A percentile compares a stretch with the other conserved stretches of the same genome.
Evolutionary conservation across 768 basidiomycete genomes (phyloP).

Genomic region (Lyophyllum shimeji): DNA sequence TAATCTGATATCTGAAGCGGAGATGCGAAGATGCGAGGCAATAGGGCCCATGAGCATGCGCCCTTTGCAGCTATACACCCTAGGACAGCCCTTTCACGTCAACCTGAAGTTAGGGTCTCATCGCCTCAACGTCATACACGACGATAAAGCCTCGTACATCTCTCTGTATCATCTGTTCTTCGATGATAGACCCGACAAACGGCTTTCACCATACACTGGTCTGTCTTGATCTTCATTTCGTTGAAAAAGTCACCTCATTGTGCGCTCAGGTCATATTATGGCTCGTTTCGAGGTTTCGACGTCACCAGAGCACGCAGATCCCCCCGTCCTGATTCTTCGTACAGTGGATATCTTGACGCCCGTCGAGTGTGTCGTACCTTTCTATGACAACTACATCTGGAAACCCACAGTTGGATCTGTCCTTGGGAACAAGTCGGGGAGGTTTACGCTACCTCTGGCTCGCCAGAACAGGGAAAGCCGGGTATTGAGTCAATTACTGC

Average conservation of each 20-base stretch:
- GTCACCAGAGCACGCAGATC: background rate
- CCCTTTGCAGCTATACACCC: background rate
- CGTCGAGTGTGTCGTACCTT: background rate
- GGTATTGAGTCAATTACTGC: background rate
- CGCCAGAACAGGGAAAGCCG: background rate
- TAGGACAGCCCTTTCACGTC: background rate
- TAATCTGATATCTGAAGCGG: background rate
- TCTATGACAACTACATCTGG: background rate
- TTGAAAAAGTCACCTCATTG: background rate
- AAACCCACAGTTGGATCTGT: background rate
- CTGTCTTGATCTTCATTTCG: background rate
- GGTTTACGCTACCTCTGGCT: background rate
- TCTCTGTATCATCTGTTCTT: background rate
- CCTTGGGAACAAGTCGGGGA: background rate
- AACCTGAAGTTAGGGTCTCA: background rate
- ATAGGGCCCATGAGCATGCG: background rate
- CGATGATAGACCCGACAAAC: background rate
- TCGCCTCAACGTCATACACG: background rate
- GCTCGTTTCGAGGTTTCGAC: background rate
- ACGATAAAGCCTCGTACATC: background rate
- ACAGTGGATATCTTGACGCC: background rate
- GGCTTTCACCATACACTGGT: background rate
- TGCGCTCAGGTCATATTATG: background rate
- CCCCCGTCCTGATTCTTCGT: background rate
- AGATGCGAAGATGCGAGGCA: background rate